phyloP scores from a whole-genome alignment of 371 early-diverging fungal genomes.

The Mortierella sp. region DNA sequence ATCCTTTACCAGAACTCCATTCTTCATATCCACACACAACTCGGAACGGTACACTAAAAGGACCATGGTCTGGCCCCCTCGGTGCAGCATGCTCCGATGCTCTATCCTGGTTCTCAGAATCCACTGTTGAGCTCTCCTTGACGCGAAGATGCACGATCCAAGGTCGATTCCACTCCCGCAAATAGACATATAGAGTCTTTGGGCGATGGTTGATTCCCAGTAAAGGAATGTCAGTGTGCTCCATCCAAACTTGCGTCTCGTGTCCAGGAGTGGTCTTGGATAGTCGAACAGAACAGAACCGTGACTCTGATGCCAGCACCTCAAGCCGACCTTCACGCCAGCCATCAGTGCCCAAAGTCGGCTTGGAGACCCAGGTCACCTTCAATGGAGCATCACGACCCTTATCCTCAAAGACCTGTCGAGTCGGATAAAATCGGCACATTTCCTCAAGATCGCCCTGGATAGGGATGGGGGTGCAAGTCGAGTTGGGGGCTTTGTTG shows the following conservation, averaged over 20 bases:
- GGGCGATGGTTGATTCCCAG: conserved; percentile 28
- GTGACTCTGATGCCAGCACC: conserved; percentile 37
- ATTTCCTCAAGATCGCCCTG: conserved; percentile 6
- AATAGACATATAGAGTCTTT: conserved; percentile 23
- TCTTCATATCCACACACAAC: conserved; percentile 44
- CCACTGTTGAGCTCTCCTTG: background rate
- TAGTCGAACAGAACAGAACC: conserved; percentile 33
- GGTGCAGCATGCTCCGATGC: background rate
- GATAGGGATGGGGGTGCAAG: conserved; percentile 11
- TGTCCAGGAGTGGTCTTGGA: conserved; percentile 25
- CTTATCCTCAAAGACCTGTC: conserved; percentile 52
- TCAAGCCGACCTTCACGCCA: conserved; percentile 38
- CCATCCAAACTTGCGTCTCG: conserved; percentile 38
- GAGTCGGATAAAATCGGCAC: conserved; percentile 26
- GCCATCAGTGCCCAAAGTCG: background rate
- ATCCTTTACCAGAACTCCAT: conserved; percentile 37
- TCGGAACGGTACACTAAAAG: conserved; percentile 16
- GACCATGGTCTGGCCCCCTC: background rate
- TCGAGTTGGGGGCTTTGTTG: background rate
- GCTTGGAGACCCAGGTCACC: conserved; percentile 18
- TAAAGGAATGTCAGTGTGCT: background rate
- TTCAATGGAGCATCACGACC: conserved; percentile 32
- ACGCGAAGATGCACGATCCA: conserved; percentile 39
- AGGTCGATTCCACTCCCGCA: conserved; percentile 46
- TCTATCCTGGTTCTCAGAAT: background rate